Conservation (phyloP, 441 rosid species). For the Corymbia citriodora region DNA sequence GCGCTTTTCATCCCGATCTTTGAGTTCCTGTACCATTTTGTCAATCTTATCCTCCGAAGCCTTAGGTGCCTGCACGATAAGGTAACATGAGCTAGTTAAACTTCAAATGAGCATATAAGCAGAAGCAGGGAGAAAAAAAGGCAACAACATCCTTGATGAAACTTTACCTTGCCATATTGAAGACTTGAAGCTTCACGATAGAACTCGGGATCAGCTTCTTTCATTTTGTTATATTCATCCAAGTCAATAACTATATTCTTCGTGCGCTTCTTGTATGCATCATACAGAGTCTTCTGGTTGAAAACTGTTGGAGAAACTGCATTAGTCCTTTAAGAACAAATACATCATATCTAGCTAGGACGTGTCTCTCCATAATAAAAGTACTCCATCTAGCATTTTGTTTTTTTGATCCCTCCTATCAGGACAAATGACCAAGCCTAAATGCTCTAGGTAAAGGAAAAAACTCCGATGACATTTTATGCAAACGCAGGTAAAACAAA, state of each 20-base stretch:
- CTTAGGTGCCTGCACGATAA: slow-evolving; percentile 65
- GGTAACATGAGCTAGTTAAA: background rate
- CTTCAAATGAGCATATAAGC: background rate
- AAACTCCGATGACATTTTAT: background rate
- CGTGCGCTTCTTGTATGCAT: slow-evolving; percentile 84
- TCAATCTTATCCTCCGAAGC: slow-evolving; percentile 69
- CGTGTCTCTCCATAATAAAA: background rate
- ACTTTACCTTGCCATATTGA: slow-evolving; percentile 82
- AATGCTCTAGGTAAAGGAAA: background rate
- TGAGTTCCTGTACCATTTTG: slow-evolving; percentile 78
- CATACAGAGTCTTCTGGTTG: slow-evolving; percentile 82
- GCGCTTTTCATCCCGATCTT: slow-evolving; percentile 69
- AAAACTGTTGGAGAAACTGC: slow-evolving; percentile 41
- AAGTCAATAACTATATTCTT: slow-evolving; percentile 64
- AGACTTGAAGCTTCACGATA: slow-evolving; percentile 96
- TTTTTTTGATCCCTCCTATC: background rate
- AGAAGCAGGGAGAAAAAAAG: background rate
- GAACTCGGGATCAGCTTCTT: slow-evolving; percentile 97
- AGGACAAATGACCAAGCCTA: background rate
- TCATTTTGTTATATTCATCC: slow-evolving; percentile 86
- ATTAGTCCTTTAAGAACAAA: background rate
- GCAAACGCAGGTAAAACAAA: background rate
- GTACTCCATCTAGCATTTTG: background rate
- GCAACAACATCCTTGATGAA: background rate
- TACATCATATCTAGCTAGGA: background rate